Evolutionary conservation across 371 early-diverging fungal genomes (phyloP), one percentile per base, ranked within the genome.

Genomic region (Funneliformis caledonium): DNA sequence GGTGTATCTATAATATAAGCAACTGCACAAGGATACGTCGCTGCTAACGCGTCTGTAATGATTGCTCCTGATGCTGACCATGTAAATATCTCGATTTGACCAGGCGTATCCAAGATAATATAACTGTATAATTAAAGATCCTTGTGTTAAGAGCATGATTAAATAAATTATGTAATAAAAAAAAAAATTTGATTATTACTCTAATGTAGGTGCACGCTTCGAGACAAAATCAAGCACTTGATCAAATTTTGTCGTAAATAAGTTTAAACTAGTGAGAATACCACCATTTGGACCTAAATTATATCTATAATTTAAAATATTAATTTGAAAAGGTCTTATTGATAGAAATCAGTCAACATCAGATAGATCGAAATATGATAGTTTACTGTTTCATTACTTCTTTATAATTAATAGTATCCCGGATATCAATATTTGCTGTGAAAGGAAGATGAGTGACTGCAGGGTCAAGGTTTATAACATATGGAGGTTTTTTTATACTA

Each of bases 31-130:
- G 98, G 97, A 83, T 96, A 96, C 3, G 95, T 88, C 0, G 97
- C 93, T 0, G 98, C 97, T 61, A 99, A 87, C 3, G 97, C 93
- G 81, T 98, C 97, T 3, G 98, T 96, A 83, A 99, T 97, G 82
- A 99, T 98, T 52, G 96, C 90, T 37, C 99, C 99, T 9, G 98
- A 96, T 10, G 99, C 98, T 52, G 99, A 98, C 98, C 99, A 99
- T 19, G 99, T 99, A 89, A 99, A 99, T 80, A 99, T 97, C 88
- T 99, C 99, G 82, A 99, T 99, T 86, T 99, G 99, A 26, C 99
- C 99, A 48, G 99, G 99, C 14, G 99, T 99, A 86, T 99, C 99
- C n/a, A 99, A 90, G 16, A 99, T 86, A 72, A 97, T 88, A 84
- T 96, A 92, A 73, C 94, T 94, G 83, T 59, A 68, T 47, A 16